Conservation (phyloP, 2,329 filamentous ascomycete species). For the Cordyceps militaris region DNA sequence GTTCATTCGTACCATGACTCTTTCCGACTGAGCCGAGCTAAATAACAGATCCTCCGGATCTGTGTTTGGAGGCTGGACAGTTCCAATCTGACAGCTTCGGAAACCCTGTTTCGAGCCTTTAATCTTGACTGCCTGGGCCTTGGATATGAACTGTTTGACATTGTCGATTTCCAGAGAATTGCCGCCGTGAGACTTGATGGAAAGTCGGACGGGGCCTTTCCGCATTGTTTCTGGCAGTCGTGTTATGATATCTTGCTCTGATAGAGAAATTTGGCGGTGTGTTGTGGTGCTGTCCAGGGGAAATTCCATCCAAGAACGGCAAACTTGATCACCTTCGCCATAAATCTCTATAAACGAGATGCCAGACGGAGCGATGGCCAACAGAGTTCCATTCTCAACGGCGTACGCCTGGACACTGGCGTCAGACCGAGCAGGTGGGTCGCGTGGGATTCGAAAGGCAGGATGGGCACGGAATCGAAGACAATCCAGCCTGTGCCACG, state of each 20-base stretch:
- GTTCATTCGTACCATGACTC: constrained; percentile 66
- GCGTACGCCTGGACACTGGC: constrained; percentile 80
- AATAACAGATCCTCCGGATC: constrained; percentile 67
- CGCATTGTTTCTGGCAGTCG: constrained; percentile 66
- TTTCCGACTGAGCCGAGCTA: constrained; percentile 58
- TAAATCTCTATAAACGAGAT: constrained; percentile 82
- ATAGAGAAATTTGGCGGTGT: constrained; percentile 66
- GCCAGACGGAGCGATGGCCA: constrained; percentile 73
- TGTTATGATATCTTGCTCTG: constrained; percentile 65
- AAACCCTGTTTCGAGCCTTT: constrained; percentile 65
- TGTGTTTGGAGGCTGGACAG: constrained; percentile 63
- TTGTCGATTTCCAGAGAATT: constrained; percentile 73
- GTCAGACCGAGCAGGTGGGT: constrained; percentile 57
- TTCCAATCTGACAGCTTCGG: constrained; percentile 66
- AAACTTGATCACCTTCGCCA: constrained; percentile 71
- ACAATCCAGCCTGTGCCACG: constrained; percentile 84
- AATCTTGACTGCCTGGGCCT: constrained; percentile 66
- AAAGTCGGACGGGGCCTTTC: constrained; percentile 62
- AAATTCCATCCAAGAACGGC: constrained; percentile 77
- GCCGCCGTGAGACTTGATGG: constrained; percentile 69
- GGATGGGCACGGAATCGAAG: constrained; percentile 86
- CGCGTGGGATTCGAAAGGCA: constrained; percentile 77
- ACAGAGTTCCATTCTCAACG: constrained; percentile 66
- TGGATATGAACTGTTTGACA: constrained; percentile 62
- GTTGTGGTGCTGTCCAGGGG: constrained; percentile 53